A percentile compares a stretch with the other conserved stretches of the same genome.
These are phyloP conservation scores for Pythium scleroteichum DNA, from an alignment of 352 stramenopile genomes.

Conservation along the genomic window DNA sequence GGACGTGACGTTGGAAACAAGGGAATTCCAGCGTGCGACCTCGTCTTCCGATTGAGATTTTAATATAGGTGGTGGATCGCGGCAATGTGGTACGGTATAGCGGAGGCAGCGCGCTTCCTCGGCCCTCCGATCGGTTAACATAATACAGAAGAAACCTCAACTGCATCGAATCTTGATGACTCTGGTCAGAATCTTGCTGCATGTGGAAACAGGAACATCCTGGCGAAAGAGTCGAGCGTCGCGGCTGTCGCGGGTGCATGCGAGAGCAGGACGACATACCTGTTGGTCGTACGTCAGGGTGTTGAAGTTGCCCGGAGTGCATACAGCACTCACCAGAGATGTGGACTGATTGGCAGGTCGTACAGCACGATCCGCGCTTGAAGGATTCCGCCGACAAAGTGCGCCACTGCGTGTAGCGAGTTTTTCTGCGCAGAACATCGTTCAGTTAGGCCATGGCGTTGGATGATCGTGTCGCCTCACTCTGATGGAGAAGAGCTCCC, in stretches of 20 bases:
- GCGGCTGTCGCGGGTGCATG: conserved; percentile 20
- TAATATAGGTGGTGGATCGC: conserved; percentile 25
- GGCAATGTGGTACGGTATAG: conserved; percentile 18
- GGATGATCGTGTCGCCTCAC: conserved; percentile 21
- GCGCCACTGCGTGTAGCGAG: conserved; percentile 47
- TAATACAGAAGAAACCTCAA: conserved; percentile 27
- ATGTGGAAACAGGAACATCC: conserved; percentile 24
- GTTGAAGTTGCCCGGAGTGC: too few species aligned
- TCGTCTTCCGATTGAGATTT: conserved; percentile 12
- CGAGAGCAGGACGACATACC: conserved; percentile 26
- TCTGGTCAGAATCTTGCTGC: not conserved
- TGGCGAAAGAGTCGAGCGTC: conserved; percentile 21
- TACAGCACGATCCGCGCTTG: conserved; percentile 54
- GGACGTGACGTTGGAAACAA: conserved; percentile 10
- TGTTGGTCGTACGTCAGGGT: not conserved
- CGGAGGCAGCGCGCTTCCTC: conserved; percentile 24
- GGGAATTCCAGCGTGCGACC: conserved; percentile 6
- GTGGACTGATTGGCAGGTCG: conserved; percentile 30
- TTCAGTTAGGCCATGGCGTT: not conserved
- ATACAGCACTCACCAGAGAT: conserved; percentile 45
- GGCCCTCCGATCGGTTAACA: conserved; percentile 21
- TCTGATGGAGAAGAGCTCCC: conserved; percentile 54
- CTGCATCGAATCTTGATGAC: not conserved
- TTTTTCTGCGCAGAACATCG: conserved; percentile 36
- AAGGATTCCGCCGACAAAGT: conserved; percentile 68